Percentiles rank a stretch among this genome's conserved stretches.
These are phyloP conservation scores for Magnaporthiopsis rhizophila DNA, from an alignment of 2,329 filamentous ascomycete genomes.

Conservation along the genomic window DNA sequence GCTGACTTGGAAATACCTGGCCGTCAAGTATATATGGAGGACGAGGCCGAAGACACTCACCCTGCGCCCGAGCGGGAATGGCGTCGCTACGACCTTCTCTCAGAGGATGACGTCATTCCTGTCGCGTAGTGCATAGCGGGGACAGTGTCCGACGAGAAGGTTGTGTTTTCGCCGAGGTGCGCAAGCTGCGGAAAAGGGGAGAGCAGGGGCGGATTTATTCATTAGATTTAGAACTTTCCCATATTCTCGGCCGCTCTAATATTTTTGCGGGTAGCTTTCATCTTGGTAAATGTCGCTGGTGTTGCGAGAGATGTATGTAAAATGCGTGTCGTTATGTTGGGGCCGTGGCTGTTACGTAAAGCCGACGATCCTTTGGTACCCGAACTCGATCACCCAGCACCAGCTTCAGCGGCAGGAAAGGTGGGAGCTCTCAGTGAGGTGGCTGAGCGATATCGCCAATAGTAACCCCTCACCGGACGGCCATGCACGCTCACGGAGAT, in stretches of 20 bases:
- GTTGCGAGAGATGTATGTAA: too few species aligned
- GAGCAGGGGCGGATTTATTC: neutral
- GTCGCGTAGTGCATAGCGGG: neutral
- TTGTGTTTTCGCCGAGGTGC: neutral
- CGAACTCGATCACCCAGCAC: too few species aligned
- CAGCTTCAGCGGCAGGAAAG: too few species aligned
- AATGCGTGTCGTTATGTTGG: too few species aligned
- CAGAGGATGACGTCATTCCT: constrained; percentile 17
- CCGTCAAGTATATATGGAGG: constrained; percentile 2
- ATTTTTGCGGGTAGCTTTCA: neutral
- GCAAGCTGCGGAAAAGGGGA: neutral
- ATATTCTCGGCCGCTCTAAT: neutral
- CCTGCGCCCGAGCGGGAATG: neutral
- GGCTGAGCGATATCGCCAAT: too few species aligned
- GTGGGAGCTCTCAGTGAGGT: too few species aligned
- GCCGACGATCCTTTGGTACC: too few species aligned
- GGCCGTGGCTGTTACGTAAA: too few species aligned
- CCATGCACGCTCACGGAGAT: too few species aligned
- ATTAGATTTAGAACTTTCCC: neutral
- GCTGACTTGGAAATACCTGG: neutral
- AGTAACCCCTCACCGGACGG: too few species aligned
- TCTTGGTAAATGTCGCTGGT: too few species aligned
- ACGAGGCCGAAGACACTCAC: neutral
- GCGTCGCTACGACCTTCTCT: constrained; percentile 6
- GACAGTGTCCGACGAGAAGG: neutral